Evolutionary conservation across 2,329 filamentous ascomycete species (phyloP).

Genomic region (Boeremia lycopersici): DNA sequence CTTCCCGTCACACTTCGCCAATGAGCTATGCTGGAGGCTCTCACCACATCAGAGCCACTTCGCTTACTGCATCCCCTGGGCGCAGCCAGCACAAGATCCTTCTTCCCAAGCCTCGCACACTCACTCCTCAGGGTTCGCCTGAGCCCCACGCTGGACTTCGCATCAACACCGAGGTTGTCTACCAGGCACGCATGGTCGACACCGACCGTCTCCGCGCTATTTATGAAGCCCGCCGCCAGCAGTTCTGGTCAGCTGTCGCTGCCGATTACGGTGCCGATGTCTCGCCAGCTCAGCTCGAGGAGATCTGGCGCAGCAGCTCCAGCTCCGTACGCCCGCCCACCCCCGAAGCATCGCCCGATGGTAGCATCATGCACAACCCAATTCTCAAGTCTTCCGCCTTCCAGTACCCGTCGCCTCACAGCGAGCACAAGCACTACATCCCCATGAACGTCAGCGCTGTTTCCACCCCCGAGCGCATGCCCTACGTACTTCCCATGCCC

Average conservation of each 20-base stretch:
- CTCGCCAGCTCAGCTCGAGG: slow-evolving; percentile 69
- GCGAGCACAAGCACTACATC: slow-evolving; percentile 43
- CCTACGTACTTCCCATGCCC: slow-evolving; percentile 47
- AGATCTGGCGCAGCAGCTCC: slow-evolving; percentile 63
- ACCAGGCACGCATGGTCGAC: slow-evolving; percentile 61
- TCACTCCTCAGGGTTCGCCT: slow-evolving; percentile 47
- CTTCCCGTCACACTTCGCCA: slow-evolving; percentile 49
- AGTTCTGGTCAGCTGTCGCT: slow-evolving; percentile 76
- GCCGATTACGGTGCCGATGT: slow-evolving; percentile 71
- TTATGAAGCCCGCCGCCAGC: slow-evolving; percentile 71
- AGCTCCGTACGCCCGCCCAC: slow-evolving; percentile 44
- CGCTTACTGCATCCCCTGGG: slow-evolving; percentile 59
- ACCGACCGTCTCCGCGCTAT: slow-evolving; percentile 71
- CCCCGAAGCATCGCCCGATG: slow-evolving; percentile 48
- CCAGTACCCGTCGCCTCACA: slow-evolving; percentile 38
- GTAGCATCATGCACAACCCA: slow-evolving; percentile 45
- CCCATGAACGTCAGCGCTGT: slow-evolving; percentile 40
- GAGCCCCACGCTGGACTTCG: slow-evolving; percentile 50
- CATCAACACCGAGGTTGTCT: slow-evolving; percentile 52
- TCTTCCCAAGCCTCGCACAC: slow-evolving; percentile 67
- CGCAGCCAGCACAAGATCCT: slow-evolving; percentile 58
- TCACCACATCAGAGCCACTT: slow-evolving; percentile 39
- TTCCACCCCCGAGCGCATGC: slow-evolving; percentile 43
- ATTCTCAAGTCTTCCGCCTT: slow-evolving; percentile 39
- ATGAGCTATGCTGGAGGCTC: slow-evolving; percentile 52